Evolutionary conservation across 164 flowering plant species (phyloP).

Genomic region (Hamamelis virginiana): DNA sequence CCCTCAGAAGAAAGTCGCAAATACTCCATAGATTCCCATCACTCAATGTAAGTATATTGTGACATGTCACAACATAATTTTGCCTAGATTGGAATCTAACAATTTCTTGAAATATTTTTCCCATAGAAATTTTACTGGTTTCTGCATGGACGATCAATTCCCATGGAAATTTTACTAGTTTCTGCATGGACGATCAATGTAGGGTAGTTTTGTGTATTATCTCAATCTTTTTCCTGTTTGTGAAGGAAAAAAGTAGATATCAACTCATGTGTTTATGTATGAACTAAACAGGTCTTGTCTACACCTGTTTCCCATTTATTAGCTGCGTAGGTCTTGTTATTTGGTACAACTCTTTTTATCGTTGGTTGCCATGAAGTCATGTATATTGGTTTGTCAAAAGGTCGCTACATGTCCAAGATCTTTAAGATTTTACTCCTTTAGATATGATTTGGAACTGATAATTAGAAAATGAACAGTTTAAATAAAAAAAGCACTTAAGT

Average conservation of each 20-base stretch:
- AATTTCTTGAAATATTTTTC: too few relatives aligned
- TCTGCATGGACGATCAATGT: too few relatives aligned
- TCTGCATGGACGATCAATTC: too few relatives aligned
- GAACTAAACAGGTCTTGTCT: not conserved
- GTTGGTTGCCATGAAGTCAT: not conserved
- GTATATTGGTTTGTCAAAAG: not conserved
- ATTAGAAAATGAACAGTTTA: too few relatives aligned
- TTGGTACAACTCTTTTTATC: not conserved
- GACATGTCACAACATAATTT: not conserved
- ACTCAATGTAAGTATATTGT: slow-evolving; percentile 52
- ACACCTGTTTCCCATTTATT: not conserved
- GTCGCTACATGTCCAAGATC: too few relatives aligned
- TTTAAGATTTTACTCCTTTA: too few relatives aligned
- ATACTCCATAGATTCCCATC: slow-evolving; percentile 84
- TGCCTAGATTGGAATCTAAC: not conserved
- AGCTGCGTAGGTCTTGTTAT: not conserved
- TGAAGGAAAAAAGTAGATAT: not conserved
- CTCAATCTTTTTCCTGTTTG: not conserved
- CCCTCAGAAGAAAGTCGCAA: slow-evolving; percentile 94
- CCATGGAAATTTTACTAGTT: not conserved
- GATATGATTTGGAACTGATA: too few relatives aligned
- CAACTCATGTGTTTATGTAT: not conserved
- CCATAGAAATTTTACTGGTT: too few relatives aligned
- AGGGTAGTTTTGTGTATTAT: not conserved
- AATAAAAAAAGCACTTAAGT: too few relatives aligned